Percentiles rank a stretch among this genome's conserved stretches.
Evolutionary conservation across 495 filamentous ascomycete genomes (phyloP).

Genomic region (Bacidia gigantensis): DNA sequence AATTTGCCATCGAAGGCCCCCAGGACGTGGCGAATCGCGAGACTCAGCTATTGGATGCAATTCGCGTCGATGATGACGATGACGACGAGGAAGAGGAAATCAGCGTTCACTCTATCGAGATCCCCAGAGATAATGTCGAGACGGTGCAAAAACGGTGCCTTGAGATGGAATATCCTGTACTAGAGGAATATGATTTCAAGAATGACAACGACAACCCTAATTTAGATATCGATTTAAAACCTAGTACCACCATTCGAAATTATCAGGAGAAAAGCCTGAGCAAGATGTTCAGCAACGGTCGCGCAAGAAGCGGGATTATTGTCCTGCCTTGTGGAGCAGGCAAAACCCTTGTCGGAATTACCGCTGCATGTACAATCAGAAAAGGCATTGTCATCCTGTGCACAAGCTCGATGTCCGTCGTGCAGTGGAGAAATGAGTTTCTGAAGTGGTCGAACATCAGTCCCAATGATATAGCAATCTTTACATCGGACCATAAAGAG

Average conservation of each 20-base stretch:
- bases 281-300: constrained; percentile 98
- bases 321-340: constrained; percentile 94
- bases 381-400: constrained; percentile 92
- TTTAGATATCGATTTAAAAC: constrained; percentile 80
- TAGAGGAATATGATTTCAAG: constrained; percentile 98
- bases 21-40: constrained; percentile 25
- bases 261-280: constrained; percentile 95
- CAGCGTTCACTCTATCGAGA: constrained; percentile 92
- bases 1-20: constrained; percentile 21
- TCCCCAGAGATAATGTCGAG: constrained; percentile 63
- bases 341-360: constrained; percentile 94
- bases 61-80: constrained; percentile 57
- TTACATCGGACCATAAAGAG: constrained; percentile 87
- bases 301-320: constrained; percentile 94
- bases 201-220: constrained; percentile 82
- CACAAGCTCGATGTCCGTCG: constrained; percentile 93
- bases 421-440: constrained; percentile 94
- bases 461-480: constrained; percentile 82
- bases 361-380: constrained; percentile 91
- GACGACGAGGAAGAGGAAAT: constrained; percentile 84
- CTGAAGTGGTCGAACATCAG: constrained; percentile 97
- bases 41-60: constrained; percentile 45
- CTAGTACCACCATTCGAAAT: constrained; percentile 63
- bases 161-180: constrained; percentile 68
- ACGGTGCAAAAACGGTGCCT: constrained; percentile 80